Evolutionary conservation across 192 early-diverging fungal species (phyloP), one percentile per base, ranked within the genome.

Genomic region (Rhizoclosmatium sp.): DNA sequence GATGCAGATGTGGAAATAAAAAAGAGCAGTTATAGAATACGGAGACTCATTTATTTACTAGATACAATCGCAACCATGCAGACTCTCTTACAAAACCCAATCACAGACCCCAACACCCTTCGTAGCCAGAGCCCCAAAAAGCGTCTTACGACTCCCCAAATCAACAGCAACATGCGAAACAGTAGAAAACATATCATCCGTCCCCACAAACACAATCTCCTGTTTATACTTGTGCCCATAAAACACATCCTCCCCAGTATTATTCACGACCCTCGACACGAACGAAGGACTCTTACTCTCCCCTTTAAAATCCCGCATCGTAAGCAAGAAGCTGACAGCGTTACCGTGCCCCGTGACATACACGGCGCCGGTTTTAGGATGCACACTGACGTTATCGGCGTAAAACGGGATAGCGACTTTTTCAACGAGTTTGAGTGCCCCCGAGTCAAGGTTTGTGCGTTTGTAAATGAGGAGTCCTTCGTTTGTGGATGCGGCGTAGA

Each of bases 201-300:
- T 59, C 0, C 71, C 71, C 7, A 72, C 71, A 72, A 72, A 72
- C 2, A 72, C 56, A 47, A 72, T 2, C 12, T 31, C n/a, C 7
- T 16, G 4, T 41, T 72, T 60, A 44, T 59, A 75, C 56, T 75
- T 75, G 73, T 75, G 73, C 56, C 73, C 73, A 23, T 75, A 75
- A 64, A 64, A 75, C 19, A 75, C 31, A 4, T 51, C 73, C 46
- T 75, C 73, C 7, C 73, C 73, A 44, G 73, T 75, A 39, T 75
- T 75, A 46, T 75, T 75, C 19, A 14, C 42, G 21, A 75, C 45
- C 46, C 46, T 75, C 2, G 73, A n/a, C 2, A 72, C 49, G 39
- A 72, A 23, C 10, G 7, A 16, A 2, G n/a, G n/a, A 45, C 70
- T 72, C 19, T 39, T 47, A 5, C 46, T 47, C 9, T 19, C 46